Base-by-base conservation (phyloP, 768 basidiomycete genomes). In the Mycena floridula region DNA sequence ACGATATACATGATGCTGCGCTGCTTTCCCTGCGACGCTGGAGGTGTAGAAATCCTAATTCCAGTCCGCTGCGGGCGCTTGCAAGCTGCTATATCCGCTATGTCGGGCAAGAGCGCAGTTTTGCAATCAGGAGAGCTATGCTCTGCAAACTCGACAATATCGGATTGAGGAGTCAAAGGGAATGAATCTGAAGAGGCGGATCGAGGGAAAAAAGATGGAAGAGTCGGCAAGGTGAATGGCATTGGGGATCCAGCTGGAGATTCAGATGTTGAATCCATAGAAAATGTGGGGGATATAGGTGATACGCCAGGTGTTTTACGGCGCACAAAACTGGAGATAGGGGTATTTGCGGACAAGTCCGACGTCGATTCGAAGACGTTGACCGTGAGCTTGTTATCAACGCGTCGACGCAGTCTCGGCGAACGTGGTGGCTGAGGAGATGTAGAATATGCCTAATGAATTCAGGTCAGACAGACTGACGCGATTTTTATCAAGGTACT, bases 241-340 rank as follows among this genome's bases (percentile, higher is more conserved):
- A 69, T 68, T 35, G 67, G 66, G n/a, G n/a, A n/a, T n/a, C n/a
- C n/a, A 22, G 64, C 60, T 12, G 48, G 51, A 15, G 67, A 58
- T 21, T 66, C 62, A 48, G 69, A 67, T 56, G 60, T 60, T 54
- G 61, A 61, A 54, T 68, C 69, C 40, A 62, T 72, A 43, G 74
- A 67, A 59, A 85, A 86, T 9, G 76, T 75, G 11, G 83, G 76
- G 2, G 81, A 78, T 13, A 77, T 80, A 0, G 86, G 85, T 9
- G 87, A 86, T 28, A 76, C 72, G 46, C 80, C 79, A 23, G 87
- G 86, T 1, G 85, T 86, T 64, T 81, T 85, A 49, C 87, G 80
- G 50, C 88, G 85, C 35, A 85, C 81, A 47, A 84, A 89, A 28
- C 77, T 74, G 22, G 88, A 90, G 44, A 90, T 89, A 43, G 88